Conservation (phyloP, 495 filamentous ascomycete species). For the Penicillium pulvis region DNA sequence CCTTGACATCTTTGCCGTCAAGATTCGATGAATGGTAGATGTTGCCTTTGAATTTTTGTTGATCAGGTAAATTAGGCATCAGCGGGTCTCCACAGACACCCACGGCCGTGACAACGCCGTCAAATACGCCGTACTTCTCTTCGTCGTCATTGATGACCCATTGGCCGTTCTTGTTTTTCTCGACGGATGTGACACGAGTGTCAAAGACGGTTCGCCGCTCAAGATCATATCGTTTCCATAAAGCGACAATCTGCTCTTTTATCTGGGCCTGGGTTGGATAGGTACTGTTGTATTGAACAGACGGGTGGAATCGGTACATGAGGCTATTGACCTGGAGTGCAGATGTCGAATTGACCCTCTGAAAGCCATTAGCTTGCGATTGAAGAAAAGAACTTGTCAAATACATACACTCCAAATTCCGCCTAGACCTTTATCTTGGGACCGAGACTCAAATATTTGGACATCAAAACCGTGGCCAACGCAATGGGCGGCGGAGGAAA, state of each 20-base stretch:
- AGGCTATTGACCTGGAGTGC: conserved; percentile 80
- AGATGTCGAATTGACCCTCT: conserved; percentile 83
- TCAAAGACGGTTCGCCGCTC: conserved; percentile 71
- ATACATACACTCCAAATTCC: conserved; percentile 77
- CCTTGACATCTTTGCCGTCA: conserved; percentile 67
- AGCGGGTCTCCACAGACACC: conserved; percentile 81
- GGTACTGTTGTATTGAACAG: conserved; percentile 68
- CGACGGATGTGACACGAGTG: conserved; percentile 65
- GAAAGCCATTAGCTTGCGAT: background rate
- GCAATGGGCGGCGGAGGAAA: conserved; percentile 81
- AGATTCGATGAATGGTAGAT: conserved; percentile 76
- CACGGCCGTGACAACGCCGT: conserved; percentile 74
- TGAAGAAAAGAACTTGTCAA: background rate
- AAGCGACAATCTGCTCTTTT: conserved; percentile 63
- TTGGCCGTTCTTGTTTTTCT: conserved; percentile 64
- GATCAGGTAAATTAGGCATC: conserved; percentile 64
- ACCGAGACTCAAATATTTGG: conserved; percentile 71
- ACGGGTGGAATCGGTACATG: conserved; percentile 89
- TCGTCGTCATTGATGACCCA: conserved; percentile 86
- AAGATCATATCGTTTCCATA: conserved; percentile 78
- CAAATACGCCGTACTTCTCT: conserved; percentile 66
- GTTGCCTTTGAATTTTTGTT: conserved; percentile 65
- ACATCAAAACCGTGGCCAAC: conserved; percentile 87
- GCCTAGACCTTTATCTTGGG: conserved; percentile 61
- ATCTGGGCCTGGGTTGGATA: conserved; percentile 78